phyloP scores from a whole-genome alignment of 2,329 filamentous ascomycete species.

The Pestalotiopsis fici region DNA sequence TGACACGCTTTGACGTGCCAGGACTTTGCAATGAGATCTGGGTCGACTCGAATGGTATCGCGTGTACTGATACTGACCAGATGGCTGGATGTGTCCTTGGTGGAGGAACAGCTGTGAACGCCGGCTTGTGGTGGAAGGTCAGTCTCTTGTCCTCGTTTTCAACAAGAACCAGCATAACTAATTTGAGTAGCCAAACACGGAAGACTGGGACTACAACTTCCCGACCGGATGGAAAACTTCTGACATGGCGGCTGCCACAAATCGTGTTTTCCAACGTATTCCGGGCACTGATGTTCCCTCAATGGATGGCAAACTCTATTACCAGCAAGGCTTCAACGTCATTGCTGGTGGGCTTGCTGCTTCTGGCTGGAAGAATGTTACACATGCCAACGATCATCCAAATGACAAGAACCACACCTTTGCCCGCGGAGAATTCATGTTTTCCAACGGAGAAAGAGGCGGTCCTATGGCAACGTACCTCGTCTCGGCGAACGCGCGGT shows the following conservation, averaged over 20 bases:
- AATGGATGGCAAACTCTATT: constrained; percentile 64
- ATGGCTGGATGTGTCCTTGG: constrained; percentile 76
- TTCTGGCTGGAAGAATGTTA: constrained; percentile 63
- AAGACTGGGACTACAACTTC: constrained; percentile 72
- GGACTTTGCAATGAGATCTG: constrained; percentile 74
- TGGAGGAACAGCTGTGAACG: constrained; percentile 67
- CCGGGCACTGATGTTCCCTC: constrained; percentile 68
- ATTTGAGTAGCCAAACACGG: constrained; percentile 33
- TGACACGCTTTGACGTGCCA: constrained; percentile 73
- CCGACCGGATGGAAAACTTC: constrained; percentile 68
- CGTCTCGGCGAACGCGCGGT: constrained; percentile 55
- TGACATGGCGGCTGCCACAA: constrained; percentile 61
- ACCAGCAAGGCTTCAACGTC: constrained; percentile 64
- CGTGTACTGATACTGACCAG: constrained; percentile 68
- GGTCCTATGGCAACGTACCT: constrained; percentile 74
- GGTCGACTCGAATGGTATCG: constrained; percentile 62
- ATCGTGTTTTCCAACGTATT: constrained; percentile 66
- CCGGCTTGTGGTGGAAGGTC: constrained; percentile 65
- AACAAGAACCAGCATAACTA: no score
- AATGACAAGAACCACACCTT: constrained; percentile 66
- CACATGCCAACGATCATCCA: constrained; percentile 55
- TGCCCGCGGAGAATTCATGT: constrained; percentile 67
- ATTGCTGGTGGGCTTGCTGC: constrained; percentile 59
- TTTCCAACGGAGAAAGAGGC: constrained; percentile 62
- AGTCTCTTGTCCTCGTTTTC: neutral